These are phyloP conservation scores for Fusarium tuaranense DNA, from an alignment of 2,329 filamentous ascomycete species.

Conservation along the genomic window DNA sequence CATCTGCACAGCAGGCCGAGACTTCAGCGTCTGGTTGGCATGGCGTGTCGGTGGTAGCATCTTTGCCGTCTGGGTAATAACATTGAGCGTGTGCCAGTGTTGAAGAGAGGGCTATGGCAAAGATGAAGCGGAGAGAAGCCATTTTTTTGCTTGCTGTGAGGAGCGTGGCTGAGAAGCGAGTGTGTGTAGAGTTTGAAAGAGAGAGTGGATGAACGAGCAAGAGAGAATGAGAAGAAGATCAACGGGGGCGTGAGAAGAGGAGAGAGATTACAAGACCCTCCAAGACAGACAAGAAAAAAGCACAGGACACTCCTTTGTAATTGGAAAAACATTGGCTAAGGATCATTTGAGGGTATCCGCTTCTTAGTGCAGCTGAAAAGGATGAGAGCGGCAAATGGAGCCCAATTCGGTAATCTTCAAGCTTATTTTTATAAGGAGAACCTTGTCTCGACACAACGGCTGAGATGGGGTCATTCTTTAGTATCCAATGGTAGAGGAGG, in stretches of 20 bases:
- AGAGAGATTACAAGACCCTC: neutral
- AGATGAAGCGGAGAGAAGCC: neutral
- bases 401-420: neutral
- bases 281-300: neutral
- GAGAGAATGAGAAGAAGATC: neutral
- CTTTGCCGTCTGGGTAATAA: neutral
- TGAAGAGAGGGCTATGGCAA: neutral
- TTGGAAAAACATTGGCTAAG: neutral
- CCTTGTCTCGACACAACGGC: neutral
- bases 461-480: neutral
- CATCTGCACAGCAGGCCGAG: neutral
- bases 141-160: neutral
- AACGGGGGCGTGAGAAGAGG: neutral
- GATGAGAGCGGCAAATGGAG: neutral
- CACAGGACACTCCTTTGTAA: neutral
- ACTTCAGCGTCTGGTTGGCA: neutral
- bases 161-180: neutral
- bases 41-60: neutral
- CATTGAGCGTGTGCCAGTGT: neutral
- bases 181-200: neutral
- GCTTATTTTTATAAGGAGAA: neutral
- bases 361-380: neutral
- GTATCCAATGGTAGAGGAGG: neutral
- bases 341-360: neutral
- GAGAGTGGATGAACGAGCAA: neutral